Evolutionary conservation across 1,284 basidiomycete species (phyloP).

Genomic region (Ceratobasidium sp.): DNA sequence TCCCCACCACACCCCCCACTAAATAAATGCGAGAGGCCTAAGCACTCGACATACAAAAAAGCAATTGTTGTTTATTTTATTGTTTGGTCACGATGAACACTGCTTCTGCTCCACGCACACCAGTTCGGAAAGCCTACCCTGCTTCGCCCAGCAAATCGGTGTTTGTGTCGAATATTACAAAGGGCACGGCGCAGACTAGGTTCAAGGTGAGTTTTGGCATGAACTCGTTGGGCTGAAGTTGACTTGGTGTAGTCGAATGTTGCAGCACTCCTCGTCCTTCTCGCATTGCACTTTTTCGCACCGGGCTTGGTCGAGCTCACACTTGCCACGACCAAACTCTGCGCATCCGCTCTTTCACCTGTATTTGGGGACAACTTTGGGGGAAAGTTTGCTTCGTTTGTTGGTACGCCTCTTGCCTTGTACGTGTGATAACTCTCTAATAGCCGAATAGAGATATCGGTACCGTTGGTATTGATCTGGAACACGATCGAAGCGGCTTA

Average conservation of each 20-base stretch:
- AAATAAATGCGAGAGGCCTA: slow-evolving; percentile 18
- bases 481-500: slow-evolving; percentile 23
- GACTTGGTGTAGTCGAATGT: slow-evolving; percentile 7
- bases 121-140: slow-evolving; percentile 4
- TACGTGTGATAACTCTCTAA: neutral
- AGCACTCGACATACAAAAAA: neutral
- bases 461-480: slow-evolving; percentile 23
- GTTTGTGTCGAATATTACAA: slow-evolving; percentile 25
- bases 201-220: slow-evolving; percentile 23
- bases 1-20: neutral
- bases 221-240: neutral
- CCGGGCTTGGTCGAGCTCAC: slow-evolving; percentile 4
- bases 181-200: slow-evolving; percentile 16
- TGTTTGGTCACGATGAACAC: slow-evolving; percentile 19
- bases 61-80: neutral
- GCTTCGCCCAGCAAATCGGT: slow-evolving; percentile 29
- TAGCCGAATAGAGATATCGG: slow-evolving; percentile 21
- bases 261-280: slow-evolving; percentile 9
- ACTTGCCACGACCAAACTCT: neutral
- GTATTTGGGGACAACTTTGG: slow-evolving; percentile 4
- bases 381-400: slow-evolving; percentile 25
- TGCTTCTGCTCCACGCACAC: slow-evolving; percentile 38
- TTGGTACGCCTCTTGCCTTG: slow-evolving; percentile 4
- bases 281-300: slow-evolving; percentile 11
- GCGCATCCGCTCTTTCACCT: neutral